Evolutionary conservation across 2,329 filamentous ascomycete species (phyloP), one percentile per base, ranked within the genome.

Genomic region (Bipolaris gigantea): DNA sequence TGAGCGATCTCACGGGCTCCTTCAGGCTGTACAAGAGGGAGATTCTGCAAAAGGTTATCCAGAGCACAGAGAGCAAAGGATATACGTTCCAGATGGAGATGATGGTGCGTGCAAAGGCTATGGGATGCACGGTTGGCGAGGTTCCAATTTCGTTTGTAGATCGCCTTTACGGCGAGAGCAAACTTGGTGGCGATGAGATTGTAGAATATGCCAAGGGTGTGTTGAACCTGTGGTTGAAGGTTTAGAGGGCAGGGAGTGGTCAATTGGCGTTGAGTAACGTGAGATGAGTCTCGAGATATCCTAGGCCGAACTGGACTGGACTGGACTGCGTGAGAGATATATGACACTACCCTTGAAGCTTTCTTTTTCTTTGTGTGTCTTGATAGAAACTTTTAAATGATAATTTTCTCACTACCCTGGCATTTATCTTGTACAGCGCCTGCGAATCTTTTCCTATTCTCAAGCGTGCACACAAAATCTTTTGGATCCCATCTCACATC

Each of bases 31-130:
- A 99, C 77, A 97, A 96, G 86, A 92, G 89, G 79, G 80, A 81
- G 56, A 90, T 96, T 58, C 77, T 99, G 70, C 85, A 96, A 75
- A 92, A 90, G 81, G 91, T 96, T 54, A 97, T 99, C 67, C 81
- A 83, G 70, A 90, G 84, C 76, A 97, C 92, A 8, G 89, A 97
- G 82, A 94, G 90, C 74, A 96, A 97, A 80, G 94, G 94, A 2
- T 99, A 97, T 76, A 93, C 89, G 36, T 99, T 99, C 82, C 94
- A 99, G 85, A 99, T 99, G 94, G 93, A 97, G 83, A 89, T 99
- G 86, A 97, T 97, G 88, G 93, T 97, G 8, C 84, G 92, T 58
- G 94, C 94, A 32, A 97, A 97, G 85, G 90, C 89, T 15, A 92
- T 97, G 90, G 93, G 94, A 1, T 96, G 85, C 79, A 89, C 87